Base-by-base conservation (phyloP, 2,329 filamentous ascomycete species). In the Nigrospora sphaerica region DNA sequence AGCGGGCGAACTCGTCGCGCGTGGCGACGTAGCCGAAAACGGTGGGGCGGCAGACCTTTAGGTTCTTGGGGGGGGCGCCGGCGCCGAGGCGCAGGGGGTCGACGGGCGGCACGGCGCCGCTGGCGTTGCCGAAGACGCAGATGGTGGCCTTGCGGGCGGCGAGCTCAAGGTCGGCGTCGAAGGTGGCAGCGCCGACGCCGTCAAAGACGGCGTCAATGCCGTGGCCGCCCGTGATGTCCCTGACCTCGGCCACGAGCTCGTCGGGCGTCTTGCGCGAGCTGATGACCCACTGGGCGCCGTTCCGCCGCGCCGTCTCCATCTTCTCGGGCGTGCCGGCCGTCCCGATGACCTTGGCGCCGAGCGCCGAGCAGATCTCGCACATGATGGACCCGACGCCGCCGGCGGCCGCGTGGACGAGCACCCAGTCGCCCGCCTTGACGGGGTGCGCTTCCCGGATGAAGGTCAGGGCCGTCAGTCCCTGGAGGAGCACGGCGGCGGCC, bases 161-260 rank as follows among this genome's bases (percentile, higher is more conserved):
- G 55, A 81, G 78, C 53, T 90, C 80, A 52, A 95, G 63, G 57
- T 84, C 85, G 17, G 79, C 74, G 55, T 95, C 88, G 68, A 93
- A 95, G 0, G 91, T 95, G 42, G 77, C 75, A 69, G 88, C 88
- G 12, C 90, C 91, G 3, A 95, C 88, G 6, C 87, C 86, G 62
- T 95, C 90, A 61, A 89, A 95, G 28, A 95, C 85, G 11, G 84
- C 88, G 52, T 81, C 78, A 3, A 85, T 83, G 9, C 91, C 91
- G 49, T 81, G 69, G 0, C 85, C 85, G 2, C 73, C 78, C 0
- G 89, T 95, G 42, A 88, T 81, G 61, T 86, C 76, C 57, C 75
- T 71, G 6, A 88, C 82, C 60, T 77, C 73, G 34, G 63, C 66
- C 47, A 77, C 77, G 19, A 85, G 69, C 51, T 77, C 73, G 41